Base-by-base conservation (phyloP, 345 rosid species). In the Brassica rapa region DNA sequence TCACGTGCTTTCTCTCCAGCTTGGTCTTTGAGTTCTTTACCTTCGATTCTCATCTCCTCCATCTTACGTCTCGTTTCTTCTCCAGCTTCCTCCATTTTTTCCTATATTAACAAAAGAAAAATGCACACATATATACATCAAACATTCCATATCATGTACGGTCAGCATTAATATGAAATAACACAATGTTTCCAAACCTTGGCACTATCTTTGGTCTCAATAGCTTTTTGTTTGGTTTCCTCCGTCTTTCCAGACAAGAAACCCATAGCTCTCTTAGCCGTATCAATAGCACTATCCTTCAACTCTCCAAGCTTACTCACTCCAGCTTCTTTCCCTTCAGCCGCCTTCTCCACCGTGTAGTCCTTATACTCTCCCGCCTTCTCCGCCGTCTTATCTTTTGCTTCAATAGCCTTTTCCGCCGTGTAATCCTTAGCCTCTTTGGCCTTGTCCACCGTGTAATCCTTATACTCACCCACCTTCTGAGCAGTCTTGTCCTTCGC, bases 191-290 rank as follows among this genome's bases (percentile, higher is more conserved):
- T 1, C 23, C 19, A 63, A 63, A 9, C 90, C 86, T 83, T 75
- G 16, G 87, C 79, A 9, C 73, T 77, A 10, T 86, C 88, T 39
- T 56, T 75, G 4, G 91, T 86, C 59, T 85, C 93, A 0, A 66
- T 33, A 1, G 89, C 79, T 80, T 84, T 85, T 61, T 86, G 85
- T 73, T 87, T 87, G 3, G 79, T 77, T 73, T 90, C 93, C 53
- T 86, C 92, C 9, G 83, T 81, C 79, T 86, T 90, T 1, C 87
- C 87, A 0, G 89, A 80, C 35, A 92, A 77, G 63, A 80, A 74
- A 27, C 66, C 90, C 88, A 83, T 76, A 11, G 96, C 90, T 70
- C 83, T 84, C 78, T 83, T 83, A 0, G 93, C 95, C 0, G 92
- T 86, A 5, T 70, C 93, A 4, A 86, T 76, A 0, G 92, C 88